phyloP scores from a whole-genome alignment of 345 rosid species.

The Citrus medica region DNA sequence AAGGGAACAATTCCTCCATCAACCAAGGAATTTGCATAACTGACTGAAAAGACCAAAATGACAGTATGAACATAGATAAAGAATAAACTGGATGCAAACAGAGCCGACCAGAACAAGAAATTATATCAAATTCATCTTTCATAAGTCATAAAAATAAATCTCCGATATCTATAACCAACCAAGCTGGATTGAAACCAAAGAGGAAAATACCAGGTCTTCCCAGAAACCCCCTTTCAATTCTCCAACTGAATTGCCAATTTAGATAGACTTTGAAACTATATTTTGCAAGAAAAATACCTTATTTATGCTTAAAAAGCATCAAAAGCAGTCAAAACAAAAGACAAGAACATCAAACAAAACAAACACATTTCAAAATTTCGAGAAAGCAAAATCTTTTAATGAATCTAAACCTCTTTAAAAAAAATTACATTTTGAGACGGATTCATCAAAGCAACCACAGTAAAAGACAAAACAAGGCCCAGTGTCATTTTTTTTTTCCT shows the following conservation, averaged over 20 bases:
- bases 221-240: background rate
- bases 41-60: background rate
- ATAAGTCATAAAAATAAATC: background rate
- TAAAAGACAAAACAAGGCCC: slow-evolving; percentile 19
- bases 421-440: background rate
- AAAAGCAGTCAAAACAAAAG: slow-evolving; percentile 18
- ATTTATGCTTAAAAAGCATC: background rate
- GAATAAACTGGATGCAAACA: background rate
- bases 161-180: background rate
- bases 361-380: slow-evolving; percentile 13
- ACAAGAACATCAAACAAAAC: slow-evolving; percentile 17
- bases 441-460: slow-evolving; percentile 15
- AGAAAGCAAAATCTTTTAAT: slow-evolving; percentile 2
- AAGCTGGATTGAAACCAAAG: background rate
- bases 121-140: background rate
- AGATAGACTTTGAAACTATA: slow-evolving; percentile 3
- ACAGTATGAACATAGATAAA: background rate
- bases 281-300: background rate
- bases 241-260: background rate
- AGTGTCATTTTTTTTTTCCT: background rate
- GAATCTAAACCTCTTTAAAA: slow-evolving; percentile 14
- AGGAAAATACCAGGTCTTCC: background rate
- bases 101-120: background rate
- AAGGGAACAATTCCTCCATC: background rate
- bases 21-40: background rate